Conservation (phyloP, 441 rosid species). For the Codiaeum variegatum region DNA sequence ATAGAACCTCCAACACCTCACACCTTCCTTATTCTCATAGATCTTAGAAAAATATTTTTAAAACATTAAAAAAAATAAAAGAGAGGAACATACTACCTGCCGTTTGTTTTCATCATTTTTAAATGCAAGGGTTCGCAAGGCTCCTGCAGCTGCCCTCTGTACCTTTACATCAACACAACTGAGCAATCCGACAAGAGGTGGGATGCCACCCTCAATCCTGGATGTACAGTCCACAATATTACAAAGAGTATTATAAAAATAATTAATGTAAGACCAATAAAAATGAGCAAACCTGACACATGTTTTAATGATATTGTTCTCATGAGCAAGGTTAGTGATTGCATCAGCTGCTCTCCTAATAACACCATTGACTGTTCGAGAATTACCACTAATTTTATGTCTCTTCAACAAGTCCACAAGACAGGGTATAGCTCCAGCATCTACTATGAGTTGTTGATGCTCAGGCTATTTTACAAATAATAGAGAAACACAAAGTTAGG, state of each 20-base stretch:
- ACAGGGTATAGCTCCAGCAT: slow-evolving; percentile 75
- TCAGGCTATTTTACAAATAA: slow-evolving; percentile 63
- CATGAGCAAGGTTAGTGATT: slow-evolving; percentile 94
- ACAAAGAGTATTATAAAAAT: slow-evolving; percentile 18
- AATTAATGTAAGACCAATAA: slow-evolving; percentile 10
- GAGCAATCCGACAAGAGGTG: slow-evolving; percentile 84
- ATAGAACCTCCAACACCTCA: slow-evolving; percentile 13
- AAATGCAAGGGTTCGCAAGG: slow-evolving; percentile 90
- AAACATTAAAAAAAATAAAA: not conserved
- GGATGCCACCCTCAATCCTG: slow-evolving; percentile 93
- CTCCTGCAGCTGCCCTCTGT: slow-evolving; percentile 97
- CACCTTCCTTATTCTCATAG: not conserved
- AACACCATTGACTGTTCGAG: slow-evolving; percentile 66
- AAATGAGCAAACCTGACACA: slow-evolving; percentile 61
- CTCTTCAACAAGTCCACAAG: slow-evolving; percentile 76
- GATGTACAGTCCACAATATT: slow-evolving; percentile 8
- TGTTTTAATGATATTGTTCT: slow-evolving; percentile 79
- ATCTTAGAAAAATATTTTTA: not conserved
- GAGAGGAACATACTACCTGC: slow-evolving; percentile 35
- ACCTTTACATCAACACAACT: slow-evolving; percentile 66
- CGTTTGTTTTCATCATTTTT: slow-evolving; percentile 86
- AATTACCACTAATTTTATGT: slow-evolving; percentile 43
- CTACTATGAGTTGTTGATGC: slow-evolving; percentile 87
- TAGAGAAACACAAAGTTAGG: not conserved
- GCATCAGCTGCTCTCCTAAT: slow-evolving; percentile 93